Conservation (phyloP, 2,329 filamentous ascomycete species). For the Fusarium goolgardi region DNA sequence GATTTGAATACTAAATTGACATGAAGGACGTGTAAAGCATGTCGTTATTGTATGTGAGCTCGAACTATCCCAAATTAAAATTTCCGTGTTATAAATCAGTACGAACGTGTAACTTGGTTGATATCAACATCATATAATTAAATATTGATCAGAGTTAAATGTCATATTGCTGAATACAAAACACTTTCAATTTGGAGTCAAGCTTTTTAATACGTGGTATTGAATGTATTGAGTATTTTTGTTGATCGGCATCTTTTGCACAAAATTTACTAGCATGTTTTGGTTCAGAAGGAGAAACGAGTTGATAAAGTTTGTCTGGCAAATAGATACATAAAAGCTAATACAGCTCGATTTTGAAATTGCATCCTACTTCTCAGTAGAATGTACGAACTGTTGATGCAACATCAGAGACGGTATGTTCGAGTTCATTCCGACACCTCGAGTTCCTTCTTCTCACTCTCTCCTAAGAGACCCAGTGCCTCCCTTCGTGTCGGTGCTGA, state of each 20-base stretch:
- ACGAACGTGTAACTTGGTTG: rapidly evolving
- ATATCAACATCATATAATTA: rapidly evolving
- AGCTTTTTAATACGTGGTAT: rapidly evolving
- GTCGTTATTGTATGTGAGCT: not conserved
- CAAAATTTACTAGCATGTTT: rapidly evolving
- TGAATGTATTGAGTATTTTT: not conserved
- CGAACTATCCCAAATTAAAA: rapidly evolving
- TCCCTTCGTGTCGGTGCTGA: constrained; percentile 74
- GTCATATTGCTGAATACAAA: not conserved
- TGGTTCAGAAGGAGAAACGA: rapidly evolving
- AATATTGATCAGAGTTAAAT: not conserved
- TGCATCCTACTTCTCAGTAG: rapidly evolving
- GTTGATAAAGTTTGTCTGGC: rapidly evolving
- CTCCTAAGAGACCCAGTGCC: constrained; percentile 71
- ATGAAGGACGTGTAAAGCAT: not conserved
- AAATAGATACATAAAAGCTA: not conserved
- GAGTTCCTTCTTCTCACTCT: constrained; percentile 59
- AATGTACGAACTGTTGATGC: too few species aligned
- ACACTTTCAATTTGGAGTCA: too few species aligned
- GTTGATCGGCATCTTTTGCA: rapidly evolving
- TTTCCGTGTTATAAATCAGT: rapidly evolving
- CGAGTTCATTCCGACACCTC: not conserved
- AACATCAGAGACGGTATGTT: not conserved
- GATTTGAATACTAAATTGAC: constrained; percentile 64
- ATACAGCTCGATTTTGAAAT: not conserved